Base-by-base conservation (phyloP, 805 yeast genomes). In the Sugiyamaella smithiae region DNA sequence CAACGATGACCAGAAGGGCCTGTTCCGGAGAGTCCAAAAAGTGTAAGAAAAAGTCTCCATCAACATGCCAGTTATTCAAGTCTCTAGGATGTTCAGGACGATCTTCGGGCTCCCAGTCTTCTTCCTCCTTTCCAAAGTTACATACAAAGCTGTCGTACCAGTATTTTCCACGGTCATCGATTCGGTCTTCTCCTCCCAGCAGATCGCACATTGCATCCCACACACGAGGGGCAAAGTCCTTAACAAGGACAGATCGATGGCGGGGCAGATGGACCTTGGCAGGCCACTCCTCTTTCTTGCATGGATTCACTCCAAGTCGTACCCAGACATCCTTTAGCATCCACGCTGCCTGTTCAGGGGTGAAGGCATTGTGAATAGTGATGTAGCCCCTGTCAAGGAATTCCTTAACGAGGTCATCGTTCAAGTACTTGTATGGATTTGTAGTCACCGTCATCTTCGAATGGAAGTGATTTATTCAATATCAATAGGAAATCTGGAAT, bases 11-110 rank as follows among this genome's bases (percentile, higher is more conserved):
- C 28, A 48, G 28, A n/a, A 48, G 47, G 2, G 51, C 51, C 40
- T 48, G 51, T 22, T 48, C 51, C 8, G 51, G 51, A 16, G 51
- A 48, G 20, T 48, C 51, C 12, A 48, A 24, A 24, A 48, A 48
- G 35, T 48, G 51, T 16, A 32, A 36, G 43, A 48, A 48, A 23
- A 48, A 48, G 29, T 48, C 45, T 2, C 51, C 51, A 17, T 48
- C 51, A 8, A 33, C 40, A 29, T 48, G 51, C 51, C 51, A 48
- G 35, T 48, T 48, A 23, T 22, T 32, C 20, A 48, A 38, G 16
- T 48, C 37, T 6, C 35, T 19, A 12, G 46, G 46, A 41, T 48
- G 19, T 29, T 35, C 16, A 2, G 51, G 51, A 9, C 20, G 20
- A 25, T 40, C 43, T 20, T 42, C 43, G 6, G 11, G 14, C 5